These are phyloP conservation scores for Ophiocytium majus DNA, from an alignment of 352 stramenopile species.

Conservation along the genomic window DNA sequence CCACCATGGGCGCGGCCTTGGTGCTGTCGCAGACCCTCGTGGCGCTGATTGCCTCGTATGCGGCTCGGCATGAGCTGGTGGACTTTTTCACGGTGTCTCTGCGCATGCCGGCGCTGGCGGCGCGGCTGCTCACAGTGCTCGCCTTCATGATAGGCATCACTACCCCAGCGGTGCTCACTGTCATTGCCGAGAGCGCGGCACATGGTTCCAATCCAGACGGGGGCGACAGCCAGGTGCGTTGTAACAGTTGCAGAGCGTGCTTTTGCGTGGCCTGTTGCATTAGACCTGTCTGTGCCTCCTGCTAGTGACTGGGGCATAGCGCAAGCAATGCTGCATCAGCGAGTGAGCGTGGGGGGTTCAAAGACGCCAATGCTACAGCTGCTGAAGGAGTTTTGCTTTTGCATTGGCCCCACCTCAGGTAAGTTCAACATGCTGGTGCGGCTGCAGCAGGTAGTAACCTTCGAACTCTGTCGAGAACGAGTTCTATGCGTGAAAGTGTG, in stretches of 20 bases:
- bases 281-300: no score
- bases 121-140: background rate
- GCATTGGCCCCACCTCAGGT: no score
- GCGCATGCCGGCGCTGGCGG: background rate
- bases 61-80: background rate
- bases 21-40: background rate
- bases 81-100: background rate
- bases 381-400: no score
- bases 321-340: no score
- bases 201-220: background rate
- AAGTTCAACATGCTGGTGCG: no score
- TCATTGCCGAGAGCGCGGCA: background rate
- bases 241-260: background rate
- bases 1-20: background rate
- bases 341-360: no score
- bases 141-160: background rate
- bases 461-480: no score
- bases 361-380: no score
- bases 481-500: background rate
- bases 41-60: background rate
- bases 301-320: no score
- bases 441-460: no score
- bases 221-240: background rate
- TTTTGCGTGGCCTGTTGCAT: background rate
- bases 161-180: background rate